These are phyloP conservation scores for Aspergillus diversus DNA, from an alignment of 495 filamentous ascomycete genomes.

Conservation along the genomic window DNA sequence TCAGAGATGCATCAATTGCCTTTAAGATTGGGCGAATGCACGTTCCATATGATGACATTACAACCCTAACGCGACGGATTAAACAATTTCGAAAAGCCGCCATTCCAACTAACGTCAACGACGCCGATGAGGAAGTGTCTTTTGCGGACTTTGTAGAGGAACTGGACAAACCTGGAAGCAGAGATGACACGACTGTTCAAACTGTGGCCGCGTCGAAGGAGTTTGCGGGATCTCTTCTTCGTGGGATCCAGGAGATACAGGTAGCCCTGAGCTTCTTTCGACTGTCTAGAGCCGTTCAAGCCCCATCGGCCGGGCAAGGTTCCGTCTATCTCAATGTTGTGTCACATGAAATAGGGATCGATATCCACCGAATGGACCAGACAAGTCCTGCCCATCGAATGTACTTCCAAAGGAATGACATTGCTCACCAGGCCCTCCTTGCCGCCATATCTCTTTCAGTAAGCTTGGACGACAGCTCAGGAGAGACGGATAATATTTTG, in stretches of 20 bases:
- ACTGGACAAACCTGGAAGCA: conserved; percentile 70
- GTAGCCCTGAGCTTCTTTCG: conserved; percentile 93
- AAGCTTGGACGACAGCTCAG: conserved; percentile 84
- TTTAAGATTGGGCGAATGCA: conserved; percentile 90
- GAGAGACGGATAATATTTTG: conserved; percentile 81
- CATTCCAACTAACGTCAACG: conserved; percentile 38
- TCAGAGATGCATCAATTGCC: conserved; percentile 86
- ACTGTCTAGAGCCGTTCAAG: conserved; percentile 74
- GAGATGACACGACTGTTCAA: conserved; percentile 75
- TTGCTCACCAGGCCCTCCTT: conserved; percentile 92
- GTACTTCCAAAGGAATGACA: conserved; percentile 94
- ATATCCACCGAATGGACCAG: conserved; percentile 89
- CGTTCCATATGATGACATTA: conserved; percentile 86
- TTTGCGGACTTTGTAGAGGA: conserved; percentile 81
- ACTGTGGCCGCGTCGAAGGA: conserved; percentile 92
- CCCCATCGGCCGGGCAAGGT: conserved; percentile 63
- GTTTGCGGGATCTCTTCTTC: conserved; percentile 84
- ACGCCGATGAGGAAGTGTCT: conserved; percentile 58
- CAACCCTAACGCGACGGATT: conserved; percentile 58
- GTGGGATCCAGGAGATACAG: conserved; percentile 94
- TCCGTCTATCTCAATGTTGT: conserved; percentile 82
- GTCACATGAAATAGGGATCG: conserved; percentile 94
- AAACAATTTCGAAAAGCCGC: conserved; percentile 42
- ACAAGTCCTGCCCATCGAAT: conserved; percentile 96
- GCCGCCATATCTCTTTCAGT: conserved; percentile 91